Base-by-base conservation (phyloP, 306 rosid genomes). In the Begonia peltatifolia region DNA sequence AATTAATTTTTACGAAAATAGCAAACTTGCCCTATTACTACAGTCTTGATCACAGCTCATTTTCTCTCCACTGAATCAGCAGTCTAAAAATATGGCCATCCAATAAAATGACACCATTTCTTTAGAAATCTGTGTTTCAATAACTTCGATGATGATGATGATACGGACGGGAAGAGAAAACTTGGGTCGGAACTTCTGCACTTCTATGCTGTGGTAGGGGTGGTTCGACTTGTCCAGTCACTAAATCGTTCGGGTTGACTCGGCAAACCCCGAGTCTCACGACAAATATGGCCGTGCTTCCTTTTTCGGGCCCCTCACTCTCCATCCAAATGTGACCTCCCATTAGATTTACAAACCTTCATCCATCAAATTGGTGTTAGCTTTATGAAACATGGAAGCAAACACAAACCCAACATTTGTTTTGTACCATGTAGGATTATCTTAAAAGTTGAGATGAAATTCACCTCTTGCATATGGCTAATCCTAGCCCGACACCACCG, bases 251-350 rank as follows among this genome's bases (percentile, higher is more conserved):
- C 50, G 73, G 64, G 41, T 42, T 51, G 14, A 25, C 52, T 52
- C 54, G 63, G 61, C 74, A 78, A 46, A 63, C 76, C 68, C 87
- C 94, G 15, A 90, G 95, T 63, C 76, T 86, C 53, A 86, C 76
- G 4, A 90, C 67, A 60, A 92, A 77, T 60, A 77, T 67, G 7
- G 75, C 73, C 4, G 76, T 77, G 66, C 74, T 73, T 58, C 99
- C 99, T 70, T 72, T 92, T 38, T 77, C 87, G 14, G 50, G 63
- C 36, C 99, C 99, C 59, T 83, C 92, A 6, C 99, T 90, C 65
- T 86, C 94, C 5, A 86, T 75, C 95, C 99, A 86, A 42, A 90
- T 71, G 65, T 79, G 84, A 50, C 99, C 95, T 57, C 88, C 99
- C 99, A 90, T 90, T 58, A 84, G 87, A 71, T 79, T 86, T 55